Evolutionary conservation across 2,329 filamentous ascomycete species (phyloP).

Genomic region (Diplodia scrobiculata): DNA sequence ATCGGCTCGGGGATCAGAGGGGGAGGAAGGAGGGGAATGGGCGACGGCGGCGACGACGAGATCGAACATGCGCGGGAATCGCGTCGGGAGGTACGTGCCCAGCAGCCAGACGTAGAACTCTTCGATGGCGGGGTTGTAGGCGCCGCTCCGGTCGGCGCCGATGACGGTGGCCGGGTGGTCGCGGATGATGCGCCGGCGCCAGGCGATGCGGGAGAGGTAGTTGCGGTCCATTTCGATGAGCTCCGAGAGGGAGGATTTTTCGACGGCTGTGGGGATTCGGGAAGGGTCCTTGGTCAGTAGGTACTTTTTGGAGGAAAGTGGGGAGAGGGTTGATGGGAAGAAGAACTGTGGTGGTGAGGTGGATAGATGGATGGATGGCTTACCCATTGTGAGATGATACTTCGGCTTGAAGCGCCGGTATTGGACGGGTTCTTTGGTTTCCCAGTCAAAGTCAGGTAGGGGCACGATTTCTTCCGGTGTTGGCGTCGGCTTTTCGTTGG

Average conservation of each 20-base stretch:
- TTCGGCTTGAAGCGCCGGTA: not conserved
- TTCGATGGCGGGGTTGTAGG: constrained; percentile 46
- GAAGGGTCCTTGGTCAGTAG: not conserved
- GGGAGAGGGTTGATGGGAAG: too few species aligned
- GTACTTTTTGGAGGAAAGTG: too few species aligned
- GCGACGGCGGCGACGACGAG: too few species aligned
- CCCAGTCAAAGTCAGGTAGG: not conserved
- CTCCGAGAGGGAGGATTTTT: not conserved
- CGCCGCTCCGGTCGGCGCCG: not conserved
- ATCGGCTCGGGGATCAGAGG: too few species aligned
- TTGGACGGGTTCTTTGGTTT: not conserved
- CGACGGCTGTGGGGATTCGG: not conserved
- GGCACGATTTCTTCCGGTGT: not conserved
- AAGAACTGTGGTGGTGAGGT: not conserved
- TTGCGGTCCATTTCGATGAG: not conserved
- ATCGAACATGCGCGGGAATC: constrained; percentile 55
- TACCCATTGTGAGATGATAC: not conserved
- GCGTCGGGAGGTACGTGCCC: constrained; percentile 57
- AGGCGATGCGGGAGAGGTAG: not conserved
- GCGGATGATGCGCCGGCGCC: not conserved
- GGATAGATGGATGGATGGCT: not conserved
- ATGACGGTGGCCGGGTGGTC: not conserved
- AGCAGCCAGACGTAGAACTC: constrained; percentile 62
- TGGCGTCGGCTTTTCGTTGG: not conserved
- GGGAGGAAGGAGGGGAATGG: too few species aligned